Conservation (phyloP, 164 flowering plant species). For the Macadamia integrifolia region DNA sequence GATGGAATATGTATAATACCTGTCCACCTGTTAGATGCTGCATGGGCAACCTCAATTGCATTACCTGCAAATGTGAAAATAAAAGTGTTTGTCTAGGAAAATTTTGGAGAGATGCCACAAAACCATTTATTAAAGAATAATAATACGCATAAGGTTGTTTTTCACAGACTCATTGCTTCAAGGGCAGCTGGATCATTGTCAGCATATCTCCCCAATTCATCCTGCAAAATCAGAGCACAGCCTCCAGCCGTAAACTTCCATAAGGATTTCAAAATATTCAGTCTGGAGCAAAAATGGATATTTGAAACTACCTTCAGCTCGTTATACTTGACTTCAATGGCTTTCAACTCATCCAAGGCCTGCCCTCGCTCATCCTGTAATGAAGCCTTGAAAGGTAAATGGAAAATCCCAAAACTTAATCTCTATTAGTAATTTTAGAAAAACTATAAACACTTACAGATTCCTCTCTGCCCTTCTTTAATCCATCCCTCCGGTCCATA, state of each 20-base stretch:
- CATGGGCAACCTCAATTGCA: conserved; percentile 68
- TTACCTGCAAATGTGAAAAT: conserved; percentile 44
- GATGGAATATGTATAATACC: conserved; percentile 32
- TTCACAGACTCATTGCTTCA: conserved; percentile 49
- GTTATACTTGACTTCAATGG: conserved; percentile 56
- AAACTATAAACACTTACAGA: conserved; percentile 46
- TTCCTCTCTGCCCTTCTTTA: conserved; percentile 88
- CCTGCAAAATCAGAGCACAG: conserved; percentile 33
- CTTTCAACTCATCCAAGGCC: conserved; percentile 61
- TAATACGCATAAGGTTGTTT: too few species aligned
- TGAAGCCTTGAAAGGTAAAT: conserved; percentile 14
- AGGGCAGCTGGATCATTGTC: conserved; percentile 95
- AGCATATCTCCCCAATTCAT: conserved; percentile 72
- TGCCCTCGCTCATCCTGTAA: conserved; percentile 77
- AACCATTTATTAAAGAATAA: neutral
- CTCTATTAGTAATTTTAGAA: neutral
- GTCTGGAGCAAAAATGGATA: neutral
- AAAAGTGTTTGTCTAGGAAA: conserved; percentile 5
- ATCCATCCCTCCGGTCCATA: conserved; percentile 41
- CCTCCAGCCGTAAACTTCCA: conserved; percentile 4
- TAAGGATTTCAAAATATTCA: neutral
- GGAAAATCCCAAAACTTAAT: neutral
- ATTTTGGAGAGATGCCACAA: neutral
- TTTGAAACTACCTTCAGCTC: conserved; percentile 54
- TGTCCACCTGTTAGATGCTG: conserved; percentile 97